phyloP scores from a whole-genome alignment of 495 filamentous ascomycete species.

The Hypoxylon rickii region DNA sequence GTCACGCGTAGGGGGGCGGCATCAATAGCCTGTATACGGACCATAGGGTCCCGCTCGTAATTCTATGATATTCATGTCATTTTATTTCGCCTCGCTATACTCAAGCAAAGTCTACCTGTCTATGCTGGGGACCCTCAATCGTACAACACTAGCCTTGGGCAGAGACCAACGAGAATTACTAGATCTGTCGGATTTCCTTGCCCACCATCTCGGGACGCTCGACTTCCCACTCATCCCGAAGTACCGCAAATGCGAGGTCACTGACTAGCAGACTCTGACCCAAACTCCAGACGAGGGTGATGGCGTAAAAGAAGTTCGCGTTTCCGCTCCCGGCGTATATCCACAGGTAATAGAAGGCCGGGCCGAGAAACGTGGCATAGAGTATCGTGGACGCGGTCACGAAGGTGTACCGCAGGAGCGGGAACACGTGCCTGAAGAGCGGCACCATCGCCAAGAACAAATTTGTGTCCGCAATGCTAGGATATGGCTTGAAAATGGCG shows the following conservation, averaged over 20 bases:
- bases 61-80: conserved; percentile 15
- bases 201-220: conserved; percentile 88
- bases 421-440: conserved; percentile 92
- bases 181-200: conserved; percentile 85
- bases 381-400: conserved; percentile 78
- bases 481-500: conserved; percentile 94
- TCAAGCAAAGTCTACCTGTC: conserved; percentile 3
- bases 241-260: conserved; percentile 82
- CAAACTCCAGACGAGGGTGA: conserved; percentile 95
- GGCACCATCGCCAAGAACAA: conserved; percentile 82
- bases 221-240: conserved; percentile 93
- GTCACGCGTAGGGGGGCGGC: too few relatives aligned
- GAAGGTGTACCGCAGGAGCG: conserved; percentile 92
- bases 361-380: conserved; percentile 86
- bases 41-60: conserved; percentile 1
- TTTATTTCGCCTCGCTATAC: neutral
- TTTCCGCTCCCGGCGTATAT: conserved; percentile 98
- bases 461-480: conserved; percentile 84
- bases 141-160: neutral
- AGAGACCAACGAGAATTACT: conserved; percentile 24
- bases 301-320: conserved; percentile 99
- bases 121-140: neutral
- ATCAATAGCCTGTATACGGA: neutral
- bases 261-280: conserved; percentile 78
- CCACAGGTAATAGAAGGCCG: conserved; percentile 97